A percentile compares a stretch with the other conserved stretches of the same genome.
phyloP scores from a whole-genome alignment of 1,284 basidiomycete genomes.

The Boletus semigastroideus region DNA sequence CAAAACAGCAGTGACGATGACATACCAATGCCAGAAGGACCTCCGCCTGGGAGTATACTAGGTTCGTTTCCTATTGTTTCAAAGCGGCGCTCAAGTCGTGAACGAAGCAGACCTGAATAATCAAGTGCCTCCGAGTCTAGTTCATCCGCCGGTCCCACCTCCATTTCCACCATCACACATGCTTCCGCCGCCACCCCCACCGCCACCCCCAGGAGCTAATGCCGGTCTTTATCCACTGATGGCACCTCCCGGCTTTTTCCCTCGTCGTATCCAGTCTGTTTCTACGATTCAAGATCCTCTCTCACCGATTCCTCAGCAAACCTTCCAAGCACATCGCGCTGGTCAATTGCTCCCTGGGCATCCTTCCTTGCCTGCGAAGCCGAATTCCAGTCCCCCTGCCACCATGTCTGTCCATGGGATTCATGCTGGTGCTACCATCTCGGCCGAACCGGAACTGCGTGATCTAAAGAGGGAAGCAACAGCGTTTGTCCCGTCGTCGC shows the following conservation, averaged over 20 bases:
- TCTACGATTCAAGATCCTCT: slow-evolving; percentile 63
- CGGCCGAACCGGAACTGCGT: slow-evolving; percentile 80
- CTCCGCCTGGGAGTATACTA: slow-evolving; percentile 51
- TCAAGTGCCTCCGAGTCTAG: slow-evolving; percentile 11
- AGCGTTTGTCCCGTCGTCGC: slow-evolving; percentile 75
- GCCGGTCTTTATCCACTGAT: slow-evolving; percentile 18
- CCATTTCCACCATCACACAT: slow-evolving; percentile 37
- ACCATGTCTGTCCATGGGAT: slow-evolving; percentile 46
- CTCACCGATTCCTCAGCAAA: slow-evolving; percentile 62
- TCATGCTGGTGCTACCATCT: slow-evolving; percentile 61
- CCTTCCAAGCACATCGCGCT: slow-evolving; percentile 59
- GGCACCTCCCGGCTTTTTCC: slow-evolving; percentile 43
- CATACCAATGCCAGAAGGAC: slow-evolving; percentile 84
- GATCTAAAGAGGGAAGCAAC: slow-evolving; percentile 92
- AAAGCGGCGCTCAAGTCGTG: slow-evolving; percentile 12
- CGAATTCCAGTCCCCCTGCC: slow-evolving; percentile 22
- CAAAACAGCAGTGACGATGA: slow-evolving; percentile 65
- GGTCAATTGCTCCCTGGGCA: slow-evolving; percentile 30
- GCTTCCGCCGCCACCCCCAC: slow-evolving; percentile 21
- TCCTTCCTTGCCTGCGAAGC: slow-evolving; percentile 46
- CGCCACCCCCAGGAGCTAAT: slow-evolving; percentile 21
- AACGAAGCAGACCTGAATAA: slow-evolving; percentile 19
- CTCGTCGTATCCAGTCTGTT: slow-evolving; percentile 47
- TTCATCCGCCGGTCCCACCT: slow-evolving; percentile 20
- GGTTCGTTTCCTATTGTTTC: slow-evolving; percentile 15